Evolutionary conservation across 306 rosid species (phyloP), one percentile per base, ranked within the genome.

Genomic region (Mimosa pudica): DNA sequence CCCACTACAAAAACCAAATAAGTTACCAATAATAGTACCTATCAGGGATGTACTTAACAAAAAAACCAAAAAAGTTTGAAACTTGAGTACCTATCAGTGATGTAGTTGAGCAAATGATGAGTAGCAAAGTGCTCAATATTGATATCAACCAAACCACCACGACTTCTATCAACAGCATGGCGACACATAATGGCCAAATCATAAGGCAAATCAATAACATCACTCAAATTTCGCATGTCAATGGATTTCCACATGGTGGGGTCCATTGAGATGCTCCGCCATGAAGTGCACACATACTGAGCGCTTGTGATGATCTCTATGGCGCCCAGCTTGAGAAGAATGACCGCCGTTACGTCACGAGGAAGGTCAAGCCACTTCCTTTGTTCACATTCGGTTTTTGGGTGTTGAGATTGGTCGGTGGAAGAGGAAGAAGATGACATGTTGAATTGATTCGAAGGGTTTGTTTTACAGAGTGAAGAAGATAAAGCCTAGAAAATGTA

Each of bases 321-420:
- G 1, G 87, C 67, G 12, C 86, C 86, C 0, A 92, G 86, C 71
- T 85, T 85, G 41, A 52, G 77, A 61, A 89, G 80, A 60, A 92
- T 89, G 38, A 81, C 18, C 4, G 82, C 51, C 63, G 78, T 75
- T 79, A 89, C 76, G 54, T 89, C 92, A 36, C 74, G 79, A 2
- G 93, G 95, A 62, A 91, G 87, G 38, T 84, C 91, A 32, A 87
- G 71, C 95, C 95, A 90, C 32, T 83, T 78, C 46, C 65, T 77
- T 44, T 24, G 30, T 24, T 24, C 30, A 24, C 36, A 76, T 79
- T 67, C 42, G 42, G 42, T 5, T 38, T 38, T 5, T 38, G 42
- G 42, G 3, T 38, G 3, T 38, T 73, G 61, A 51, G 44, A 51
- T 14, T 35, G 35, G 9, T 38, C 49, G 18, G 33, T 57, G 41